A percentile compares a stretch with the other conserved stretches of the same genome.
These are phyloP conservation scores for Cucumis hystrix DNA, from an alignment of 306 rosid species.

Conservation along the genomic window DNA sequence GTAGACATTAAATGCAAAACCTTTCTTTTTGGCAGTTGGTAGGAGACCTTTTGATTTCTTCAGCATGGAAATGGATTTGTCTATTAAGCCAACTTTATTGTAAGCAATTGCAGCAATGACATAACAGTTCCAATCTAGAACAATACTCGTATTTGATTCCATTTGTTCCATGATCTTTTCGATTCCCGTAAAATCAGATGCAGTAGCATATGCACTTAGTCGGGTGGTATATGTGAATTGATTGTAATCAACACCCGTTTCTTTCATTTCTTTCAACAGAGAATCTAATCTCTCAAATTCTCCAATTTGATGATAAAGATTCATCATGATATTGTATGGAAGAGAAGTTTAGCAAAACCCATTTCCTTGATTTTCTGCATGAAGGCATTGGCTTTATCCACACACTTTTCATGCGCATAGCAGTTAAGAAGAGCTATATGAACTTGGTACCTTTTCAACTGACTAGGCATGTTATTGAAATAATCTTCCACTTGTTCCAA, in stretches of 20 bases:
- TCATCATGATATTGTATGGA: slow-evolving; percentile 3
- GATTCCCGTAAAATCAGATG: neutral
- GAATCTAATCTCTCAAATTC: slow-evolving; percentile 1
- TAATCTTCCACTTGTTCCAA: neutral
- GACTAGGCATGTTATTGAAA: neutral
- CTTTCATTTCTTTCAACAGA: neutral
- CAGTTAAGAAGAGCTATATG: neutral
- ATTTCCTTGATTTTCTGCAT: neutral
- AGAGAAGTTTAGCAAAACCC: neutral
- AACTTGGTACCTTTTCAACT: neutral
- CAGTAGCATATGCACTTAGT: neutral
- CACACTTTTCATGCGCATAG: neutral
- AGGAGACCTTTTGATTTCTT: slow-evolving; percentile 1
- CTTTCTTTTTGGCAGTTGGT: neutral
- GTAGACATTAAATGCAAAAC: neutral
- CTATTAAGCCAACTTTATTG: neutral
- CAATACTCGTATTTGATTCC: neutral
- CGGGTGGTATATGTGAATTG: neutral
- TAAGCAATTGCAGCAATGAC: neutral
- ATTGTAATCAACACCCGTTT: neutral
- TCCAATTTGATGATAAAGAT: neutral
- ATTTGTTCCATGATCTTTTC: neutral
- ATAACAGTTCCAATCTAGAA: neutral
- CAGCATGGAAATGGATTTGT: neutral
- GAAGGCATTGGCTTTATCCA: neutral